Evolutionary conservation across 495 filamentous ascomycete genomes (phyloP).

Genomic region (Daldinia vernicosa): DNA sequence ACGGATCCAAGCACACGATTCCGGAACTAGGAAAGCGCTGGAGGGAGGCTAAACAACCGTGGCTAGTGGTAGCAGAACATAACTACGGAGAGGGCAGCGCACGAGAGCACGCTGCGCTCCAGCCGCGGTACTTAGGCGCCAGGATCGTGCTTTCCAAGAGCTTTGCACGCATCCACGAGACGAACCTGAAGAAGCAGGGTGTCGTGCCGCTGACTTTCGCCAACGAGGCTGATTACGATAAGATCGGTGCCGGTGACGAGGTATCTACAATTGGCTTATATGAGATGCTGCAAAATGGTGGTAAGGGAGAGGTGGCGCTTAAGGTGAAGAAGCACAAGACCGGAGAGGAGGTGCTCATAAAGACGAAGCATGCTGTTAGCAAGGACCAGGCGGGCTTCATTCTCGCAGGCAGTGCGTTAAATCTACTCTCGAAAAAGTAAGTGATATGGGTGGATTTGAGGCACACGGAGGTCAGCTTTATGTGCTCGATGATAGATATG

Average conservation of each 20-base stretch:
- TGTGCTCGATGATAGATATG: neutral
- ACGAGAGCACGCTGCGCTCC: constrained; percentile 94
- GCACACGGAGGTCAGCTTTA: neutral
- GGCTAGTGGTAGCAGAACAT: constrained; percentile 95
- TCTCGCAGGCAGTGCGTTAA: constrained; percentile 92
- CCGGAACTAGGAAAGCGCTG: constrained; percentile 86
- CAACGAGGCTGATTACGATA: constrained; percentile 86
- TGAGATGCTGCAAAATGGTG: constrained; percentile 79
- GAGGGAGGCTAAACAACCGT: constrained; percentile 73
- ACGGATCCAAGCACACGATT: constrained; percentile 72
- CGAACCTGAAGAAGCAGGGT: constrained; percentile 98
- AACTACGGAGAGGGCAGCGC: constrained; percentile 98
- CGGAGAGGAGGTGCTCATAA: constrained; percentile 68
- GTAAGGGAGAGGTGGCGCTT: constrained; percentile 78
- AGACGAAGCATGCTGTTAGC: constrained; percentile 80
- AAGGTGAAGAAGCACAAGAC: constrained; percentile 67
- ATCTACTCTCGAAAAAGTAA: constrained; percentile 72
- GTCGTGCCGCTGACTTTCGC: constrained; percentile 92
- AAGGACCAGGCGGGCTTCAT: constrained; percentile 90
- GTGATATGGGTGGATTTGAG: constrained; percentile 6
- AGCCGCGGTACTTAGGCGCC: constrained; percentile 91
- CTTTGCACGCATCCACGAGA: constrained; percentile 98
- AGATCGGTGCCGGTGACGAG: constrained; percentile 79
- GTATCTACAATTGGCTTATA: constrained; percentile 83
- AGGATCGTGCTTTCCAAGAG: constrained; percentile 87